These are phyloP conservation scores for Amanita subjunquillea DNA, from an alignment of 768 basidiomycete genomes.

Conservation along the genomic window DNA sequence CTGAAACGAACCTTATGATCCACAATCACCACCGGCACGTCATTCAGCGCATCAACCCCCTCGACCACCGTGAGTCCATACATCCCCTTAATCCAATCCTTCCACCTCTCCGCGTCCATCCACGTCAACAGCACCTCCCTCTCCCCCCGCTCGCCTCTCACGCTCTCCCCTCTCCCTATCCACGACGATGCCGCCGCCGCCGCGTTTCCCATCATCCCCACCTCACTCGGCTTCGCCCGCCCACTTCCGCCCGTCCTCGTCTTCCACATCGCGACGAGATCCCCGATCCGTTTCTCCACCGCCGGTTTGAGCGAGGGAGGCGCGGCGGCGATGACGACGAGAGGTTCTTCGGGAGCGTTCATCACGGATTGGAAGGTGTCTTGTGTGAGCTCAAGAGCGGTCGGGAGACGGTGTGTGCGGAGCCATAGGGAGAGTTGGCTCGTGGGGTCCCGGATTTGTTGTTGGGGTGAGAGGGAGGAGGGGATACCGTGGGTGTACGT, in stretches of 20 bases:
- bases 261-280: conserved; percentile 55
- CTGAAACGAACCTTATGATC: conserved; percentile 58
- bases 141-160: background rate
- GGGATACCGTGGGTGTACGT: conserved; percentile 6
- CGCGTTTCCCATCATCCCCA: too few species aligned
- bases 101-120: conserved; percentile 85
- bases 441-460: background rate
- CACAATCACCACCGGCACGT: conserved; percentile 54
- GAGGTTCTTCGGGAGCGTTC: conserved; percentile 64
- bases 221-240: conserved; percentile 17
- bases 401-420: conserved; percentile 60
- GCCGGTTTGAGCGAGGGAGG: conserved; percentile 22
- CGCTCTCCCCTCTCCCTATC: background rate
- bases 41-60: conserved; percentile 18
- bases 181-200: background rate
- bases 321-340: conserved; percentile 68
- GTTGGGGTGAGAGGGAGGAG: background rate
- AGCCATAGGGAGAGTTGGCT: conserved; percentile 45
- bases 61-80: conserved; percentile 49
- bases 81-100: conserved; percentile 84
- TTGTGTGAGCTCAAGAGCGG: conserved; percentile 61
- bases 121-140: conserved; percentile 74
- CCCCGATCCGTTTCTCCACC: conserved; percentile 36
- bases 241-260: conserved; percentile 28
- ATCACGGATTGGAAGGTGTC: conserved; percentile 81